Base-by-base conservation (phyloP, 768 basidiomycete species). In the Termitomyces sp. region DNA sequence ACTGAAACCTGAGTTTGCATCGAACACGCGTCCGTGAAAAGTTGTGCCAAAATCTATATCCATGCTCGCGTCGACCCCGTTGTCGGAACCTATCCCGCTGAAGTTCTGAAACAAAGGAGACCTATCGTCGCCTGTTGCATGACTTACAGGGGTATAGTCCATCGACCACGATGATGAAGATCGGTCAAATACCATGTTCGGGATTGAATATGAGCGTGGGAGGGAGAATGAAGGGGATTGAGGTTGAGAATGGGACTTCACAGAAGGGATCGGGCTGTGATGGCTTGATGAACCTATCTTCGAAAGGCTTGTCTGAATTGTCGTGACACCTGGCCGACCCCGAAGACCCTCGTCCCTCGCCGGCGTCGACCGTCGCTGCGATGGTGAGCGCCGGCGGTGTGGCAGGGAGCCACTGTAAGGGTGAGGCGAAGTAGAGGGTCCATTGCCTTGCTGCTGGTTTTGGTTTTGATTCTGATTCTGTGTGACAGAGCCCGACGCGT, bases 381-480 rank as follows among this genome's bases (percentile, higher is more conserved):
- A 63, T n/a, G 59, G 59, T 26, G 62, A 63, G 30, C 54, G 58
- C n/a, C 54, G 54, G 6, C 59, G 59, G 20, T 50, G 58, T 1
- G 54, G 22, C 47, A 57, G 4, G 4, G 47, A 45, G 14, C n/a
- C 35, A 24, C 26, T 53, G 10, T 51, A 53, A 3, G 54, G 50
- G 18, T 54, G 45, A 40, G 56, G 48, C 2, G 56, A 57, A 33
- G 42, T 24, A 16, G 56, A 47, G 18, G 40, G 20, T 35, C 43
- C 44, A 36, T 33, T 45, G 6, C 38, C 35, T 35, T 40, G 26
- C 26, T 40, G 51, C 26, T 38, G 46, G 36, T 20, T 53, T 20
- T 58, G 56, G 9, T n/a, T 32, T 26, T n/a, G 53, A 32, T 22
- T 46, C 9, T n/a, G 53, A 32, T 22, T 32, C 9, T 46, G 20